Conservation (phyloP, 2,329 filamentous ascomycete genomes). For the Blastomyces emzantsi region DNA sequence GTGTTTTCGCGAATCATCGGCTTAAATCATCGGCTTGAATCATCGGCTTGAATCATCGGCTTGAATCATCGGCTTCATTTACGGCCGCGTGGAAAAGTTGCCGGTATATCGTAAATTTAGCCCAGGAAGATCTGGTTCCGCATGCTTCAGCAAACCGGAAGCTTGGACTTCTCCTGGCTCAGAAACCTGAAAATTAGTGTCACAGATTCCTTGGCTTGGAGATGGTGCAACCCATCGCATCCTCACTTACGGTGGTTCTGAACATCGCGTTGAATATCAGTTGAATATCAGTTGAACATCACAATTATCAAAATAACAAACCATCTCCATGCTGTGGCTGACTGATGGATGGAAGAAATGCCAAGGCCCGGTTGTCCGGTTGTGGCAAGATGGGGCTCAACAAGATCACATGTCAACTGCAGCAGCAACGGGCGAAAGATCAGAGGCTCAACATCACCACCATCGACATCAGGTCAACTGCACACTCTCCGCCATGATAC, state of each 20-base stretch:
- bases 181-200: not conserved
- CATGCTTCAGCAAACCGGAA: not conserved
- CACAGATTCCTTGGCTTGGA: not conserved
- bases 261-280: not conserved
- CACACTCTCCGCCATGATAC: not conserved
- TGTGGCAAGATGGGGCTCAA: constrained; percentile 4
- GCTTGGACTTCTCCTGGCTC: not conserved
- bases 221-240: not conserved
- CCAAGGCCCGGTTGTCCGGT: not conserved
- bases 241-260: not conserved
- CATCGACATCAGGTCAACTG: not conserved
- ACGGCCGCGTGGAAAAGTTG: not conserved
- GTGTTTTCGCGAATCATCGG: not conserved
- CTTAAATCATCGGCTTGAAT: not conserved
- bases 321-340: not conserved
- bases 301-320: not conserved
- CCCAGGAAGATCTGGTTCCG: not conserved
- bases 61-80: not conserved
- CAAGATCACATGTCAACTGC: not conserved
- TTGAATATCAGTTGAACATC: not conserved
- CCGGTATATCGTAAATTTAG: not conserved
- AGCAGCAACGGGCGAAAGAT: not conserved
- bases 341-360: not conserved
- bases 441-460: not conserved
- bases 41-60: not conserved